A percentile compares a stretch with the other conserved stretches of the same genome.
These are phyloP conservation scores for Xylaria grammica DNA, from an alignment of 495 filamentous ascomycete species.

Conservation along the genomic window DNA sequence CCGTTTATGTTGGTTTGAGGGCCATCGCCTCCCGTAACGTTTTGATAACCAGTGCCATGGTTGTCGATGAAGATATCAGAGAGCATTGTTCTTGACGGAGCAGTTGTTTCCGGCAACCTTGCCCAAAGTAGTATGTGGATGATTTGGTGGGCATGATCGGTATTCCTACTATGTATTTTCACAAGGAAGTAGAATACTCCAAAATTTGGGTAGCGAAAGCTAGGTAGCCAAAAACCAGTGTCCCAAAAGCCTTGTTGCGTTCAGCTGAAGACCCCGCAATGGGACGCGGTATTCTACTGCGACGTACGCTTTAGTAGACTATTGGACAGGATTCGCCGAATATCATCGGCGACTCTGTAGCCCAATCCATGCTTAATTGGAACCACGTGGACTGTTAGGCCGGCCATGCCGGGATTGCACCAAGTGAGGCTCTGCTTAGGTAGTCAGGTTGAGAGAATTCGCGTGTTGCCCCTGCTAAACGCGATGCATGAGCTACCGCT, in stretches of 20 bases:
- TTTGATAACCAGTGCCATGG: conserved; percentile 4
- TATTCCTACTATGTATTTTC: too few species aligned
- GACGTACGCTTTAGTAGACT: too few species aligned
- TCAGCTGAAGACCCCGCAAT: conserved; percentile 12
- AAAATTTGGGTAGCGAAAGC: too few species aligned
- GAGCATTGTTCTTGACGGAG: neutral
- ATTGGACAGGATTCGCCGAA: neutral
- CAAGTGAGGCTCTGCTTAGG: neutral
- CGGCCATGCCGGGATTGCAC: neutral
- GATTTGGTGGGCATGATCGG: too few species aligned
- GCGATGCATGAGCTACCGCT: neutral
- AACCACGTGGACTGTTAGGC: neutral
- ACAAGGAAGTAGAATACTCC: neutral
- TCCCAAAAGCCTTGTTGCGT: neutral
- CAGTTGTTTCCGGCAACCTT: too few species aligned
- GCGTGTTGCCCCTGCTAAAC: neutral
- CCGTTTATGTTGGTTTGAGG: conserved; percentile 3
- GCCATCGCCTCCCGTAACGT: neutral
- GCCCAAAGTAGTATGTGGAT: too few species aligned
- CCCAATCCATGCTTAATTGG: neutral
- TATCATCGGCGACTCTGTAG: neutral
- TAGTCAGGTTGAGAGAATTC: neutral
- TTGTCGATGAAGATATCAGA: conserved; percentile 1
- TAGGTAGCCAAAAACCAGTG: too few species aligned
- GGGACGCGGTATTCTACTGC: neutral